Evolutionary conservation across 495 filamentous ascomycete genomes (phyloP), one percentile per base, ranked within the genome.

Genomic region (Haplographium delicatum): DNA sequence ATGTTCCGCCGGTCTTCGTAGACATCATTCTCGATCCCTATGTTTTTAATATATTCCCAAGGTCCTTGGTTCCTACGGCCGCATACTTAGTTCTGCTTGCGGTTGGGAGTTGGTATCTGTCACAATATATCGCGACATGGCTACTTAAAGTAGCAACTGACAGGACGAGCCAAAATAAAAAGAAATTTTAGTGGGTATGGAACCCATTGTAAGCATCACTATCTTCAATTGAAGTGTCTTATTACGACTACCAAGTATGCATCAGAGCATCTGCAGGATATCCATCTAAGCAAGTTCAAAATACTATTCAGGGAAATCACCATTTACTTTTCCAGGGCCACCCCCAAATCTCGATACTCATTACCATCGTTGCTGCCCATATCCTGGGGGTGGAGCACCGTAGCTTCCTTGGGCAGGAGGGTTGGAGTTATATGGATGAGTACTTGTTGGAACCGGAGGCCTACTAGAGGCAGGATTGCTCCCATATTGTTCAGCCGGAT

Each of bases 21-120:
- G 91, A 98, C 65, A 75, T 98, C 44, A 88, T 96, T 63, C 79
- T 98, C 20, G 93, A 98, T 68, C 89, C 89, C 18, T 96, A 80
- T 54, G 37, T 90, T 30, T 67, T 80, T 55, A 88, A 89, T 66
- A 57, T 86, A 5, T 72, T 91, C 51, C 88, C 88, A 8, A 69
- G 73, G 42, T 88, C 85, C 16, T 65, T 93, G 16, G 59, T 86
- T 13, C 80, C 80, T 31, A 91, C 84, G 10, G 78, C 74, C 24
- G 63, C 59, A 20, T 88, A 82, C 64, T 70, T 86, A 42, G 51
- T 72, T 5, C 54, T 75, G 18, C 74, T 90, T 50, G 75, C 76
- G 8, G 56, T 73, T 35, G 44, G 72, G 19, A 75, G 78, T 16
- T 75, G 71, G 57, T 68, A 78, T 51, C 35, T 73, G 4, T 65